Evolutionary conservation across 202 grass and related monocot genomes (phyloP).

Genomic region (Zizania palustris): DNA sequence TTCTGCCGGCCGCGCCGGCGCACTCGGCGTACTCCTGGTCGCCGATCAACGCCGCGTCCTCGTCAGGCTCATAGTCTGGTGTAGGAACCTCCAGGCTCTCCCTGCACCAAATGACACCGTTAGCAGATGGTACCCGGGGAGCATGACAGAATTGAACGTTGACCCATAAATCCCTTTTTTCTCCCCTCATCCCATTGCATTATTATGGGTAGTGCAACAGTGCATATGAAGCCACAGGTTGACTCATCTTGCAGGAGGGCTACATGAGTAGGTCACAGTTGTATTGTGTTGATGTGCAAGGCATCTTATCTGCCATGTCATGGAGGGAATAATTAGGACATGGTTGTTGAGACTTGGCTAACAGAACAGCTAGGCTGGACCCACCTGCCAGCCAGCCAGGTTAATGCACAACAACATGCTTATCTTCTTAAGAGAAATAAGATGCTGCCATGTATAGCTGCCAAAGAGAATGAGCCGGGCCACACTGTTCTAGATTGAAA

Average conservation of each 20-base stretch:
- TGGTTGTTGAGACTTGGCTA: conserved; percentile 36
- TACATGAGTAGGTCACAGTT: conserved; percentile 23
- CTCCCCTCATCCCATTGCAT: neutral
- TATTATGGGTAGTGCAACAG: neutral
- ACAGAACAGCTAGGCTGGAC: conserved; percentile 32
- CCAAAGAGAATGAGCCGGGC: conserved; percentile 28
- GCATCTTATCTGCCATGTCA: conserved; percentile 44
- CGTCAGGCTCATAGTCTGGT: conserved; percentile 42
- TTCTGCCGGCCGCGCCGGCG: conserved; percentile 45
- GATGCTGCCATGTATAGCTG: conserved; percentile 13
- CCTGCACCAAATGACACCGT: conserved; percentile 42
- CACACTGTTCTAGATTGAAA: neutral
- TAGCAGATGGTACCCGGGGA: neutral
- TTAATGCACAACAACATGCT: too few species aligned
- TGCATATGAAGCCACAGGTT: neutral
- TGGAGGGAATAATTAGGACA: conserved; percentile 41
- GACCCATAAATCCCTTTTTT: neutral
- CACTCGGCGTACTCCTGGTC: conserved; percentile 63
- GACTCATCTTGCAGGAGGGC: neutral
- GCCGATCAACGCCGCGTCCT: neutral
- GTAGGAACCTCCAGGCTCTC: conserved; percentile 70
- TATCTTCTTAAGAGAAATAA: neutral
- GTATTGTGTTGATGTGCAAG: conserved; percentile 22
- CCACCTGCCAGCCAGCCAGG: conserved; percentile 6
- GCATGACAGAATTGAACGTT: neutral